Percentiles rank a stretch among this genome's conserved stretches.
These are phyloP conservation scores for Apophysomyces variabilis DNA, from an alignment of 371 early-diverging fungal genomes.

Conservation along the genomic window DNA sequence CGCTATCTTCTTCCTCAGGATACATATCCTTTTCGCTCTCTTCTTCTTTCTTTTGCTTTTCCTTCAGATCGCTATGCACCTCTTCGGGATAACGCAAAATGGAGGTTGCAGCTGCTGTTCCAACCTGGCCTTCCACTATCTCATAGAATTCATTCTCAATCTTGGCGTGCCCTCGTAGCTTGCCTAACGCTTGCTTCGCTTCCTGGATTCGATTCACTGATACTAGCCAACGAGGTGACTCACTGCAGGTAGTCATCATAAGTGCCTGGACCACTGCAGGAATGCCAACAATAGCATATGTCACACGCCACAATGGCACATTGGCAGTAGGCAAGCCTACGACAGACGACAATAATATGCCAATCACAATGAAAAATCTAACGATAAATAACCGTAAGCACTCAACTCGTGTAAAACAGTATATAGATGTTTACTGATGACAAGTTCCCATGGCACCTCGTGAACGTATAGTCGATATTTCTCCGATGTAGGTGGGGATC, in stretches of 20 bases:
- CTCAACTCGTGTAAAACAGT: too few species aligned
- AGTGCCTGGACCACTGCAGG: slow-evolving; percentile 71
- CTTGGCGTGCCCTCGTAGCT: slow-evolving; percentile 55
- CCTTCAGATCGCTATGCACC: slow-evolving; percentile 4
- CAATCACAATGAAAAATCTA: slow-evolving; percentile 73
- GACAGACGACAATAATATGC: slow-evolving; percentile 70
- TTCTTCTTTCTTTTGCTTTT: background rate
- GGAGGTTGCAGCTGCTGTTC: slow-evolving; percentile 31
- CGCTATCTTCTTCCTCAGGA: slow-evolving; percentile 12
- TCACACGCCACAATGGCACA: slow-evolving; percentile 72
- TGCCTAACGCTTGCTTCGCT: slow-evolving; percentile 54
- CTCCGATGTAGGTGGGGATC: slow-evolving; percentile 81
- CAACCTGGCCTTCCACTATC: slow-evolving; percentile 51
- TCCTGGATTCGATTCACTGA: slow-evolving; percentile 60
- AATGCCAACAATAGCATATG: slow-evolving; percentile 66
- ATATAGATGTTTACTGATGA: slow-evolving; percentile 55
- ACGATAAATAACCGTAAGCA: background rate
- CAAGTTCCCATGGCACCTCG: slow-evolving; percentile 73
- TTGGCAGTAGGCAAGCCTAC: slow-evolving; percentile 63
- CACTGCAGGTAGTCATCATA: slow-evolving; percentile 71
- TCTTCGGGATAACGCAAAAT: slow-evolving; percentile 34
- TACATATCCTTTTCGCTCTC: slow-evolving; percentile 2
- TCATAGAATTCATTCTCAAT: slow-evolving; percentile 64
- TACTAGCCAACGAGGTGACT: slow-evolving; percentile 76
- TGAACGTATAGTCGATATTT: slow-evolving; percentile 69